Evolutionary conservation across 768 basidiomycete species (phyloP).

Genomic region (Podaxis carcinomalis): DNA sequence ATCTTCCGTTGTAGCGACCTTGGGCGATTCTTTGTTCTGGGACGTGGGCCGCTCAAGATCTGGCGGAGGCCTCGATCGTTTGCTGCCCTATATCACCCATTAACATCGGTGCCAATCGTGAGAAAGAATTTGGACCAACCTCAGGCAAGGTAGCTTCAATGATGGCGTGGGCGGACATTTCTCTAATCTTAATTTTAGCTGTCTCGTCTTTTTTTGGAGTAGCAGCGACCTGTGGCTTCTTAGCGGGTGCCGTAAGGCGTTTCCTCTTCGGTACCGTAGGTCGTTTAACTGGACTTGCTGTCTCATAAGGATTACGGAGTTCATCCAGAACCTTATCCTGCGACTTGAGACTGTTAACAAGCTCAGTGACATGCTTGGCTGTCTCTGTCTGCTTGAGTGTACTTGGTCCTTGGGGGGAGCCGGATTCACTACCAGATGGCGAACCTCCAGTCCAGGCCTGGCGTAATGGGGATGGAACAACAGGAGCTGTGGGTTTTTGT

Average conservation of each 20-base stretch:
- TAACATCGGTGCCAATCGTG: conserved; percentile 5
- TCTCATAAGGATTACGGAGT: conserved; percentile 76
- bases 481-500: conserved; percentile 55
- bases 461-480: conserved; percentile 68
- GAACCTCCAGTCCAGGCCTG: conserved; percentile 62
- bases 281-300: conserved; percentile 57
- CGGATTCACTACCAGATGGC: conserved; percentile 4
- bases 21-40: not conserved
- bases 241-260: conserved; percentile 37
- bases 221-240: conserved; percentile 24
- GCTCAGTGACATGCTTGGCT: conserved; percentile 62
- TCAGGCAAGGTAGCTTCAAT: conserved; percentile 78
- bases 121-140: conserved; percentile 31
- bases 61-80: conserved; percentile 69
- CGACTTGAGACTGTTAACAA: conserved; percentile 69
- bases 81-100: conserved; percentile 54
- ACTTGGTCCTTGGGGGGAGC: not conserved
- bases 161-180: conserved; percentile 57
- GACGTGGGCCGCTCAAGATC: conserved; percentile 37
- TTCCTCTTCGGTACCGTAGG: conserved; percentile 41
- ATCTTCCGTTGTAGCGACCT: conserved; percentile 17
- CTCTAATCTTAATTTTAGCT: conserved; percentile 24
- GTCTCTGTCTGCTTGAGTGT: conserved; percentile 53
- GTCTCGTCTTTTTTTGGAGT: conserved; percentile 22
- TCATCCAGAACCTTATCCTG: conserved; percentile 39